Base-by-base conservation (phyloP, 2,329 filamentous ascomycete genomes). In the Arthrocladium fulminans region DNA sequence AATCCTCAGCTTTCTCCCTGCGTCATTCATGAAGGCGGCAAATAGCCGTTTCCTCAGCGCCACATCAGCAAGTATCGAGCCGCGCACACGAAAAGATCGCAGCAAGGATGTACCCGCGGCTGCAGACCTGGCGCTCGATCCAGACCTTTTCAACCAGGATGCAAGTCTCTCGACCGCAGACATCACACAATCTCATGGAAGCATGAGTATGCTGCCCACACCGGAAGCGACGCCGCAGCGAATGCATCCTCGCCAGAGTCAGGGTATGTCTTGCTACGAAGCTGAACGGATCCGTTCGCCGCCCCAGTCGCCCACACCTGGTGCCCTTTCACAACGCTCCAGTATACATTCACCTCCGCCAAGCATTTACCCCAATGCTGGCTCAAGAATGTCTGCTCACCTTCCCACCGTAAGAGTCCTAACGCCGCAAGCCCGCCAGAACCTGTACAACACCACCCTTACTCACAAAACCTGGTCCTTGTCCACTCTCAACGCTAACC, bases 41-140 rank as follows among this genome's bases (percentile, higher is more conserved):
- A 98, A 97, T 66, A 92, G 88, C 37, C 89, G 85, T 51, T 96
- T 97, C 68, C 90, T 98, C 81, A 86, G 82, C 22, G 86, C 88
- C 2, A 95, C 89, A 0, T 94, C 86, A 19, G 49, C 54, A n/a
- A 51, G 53, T 12, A 48, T 55, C 5, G 57, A 59, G 15, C 49
- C 53, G 12, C 56, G 54, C 41, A 52, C 58, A 5, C 29, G 54
- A 17, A 57, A 60, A 40, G 44, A 30, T 9, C 53, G 51, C 24
- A 54, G 51, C 43, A 54, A n/a, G 19, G 32, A 47, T 27, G 13
- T 12, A 7, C n/a, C 12, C 3, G 12, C 27, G 8, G 34, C 20
- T 9, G 9, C 13, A 29, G 44, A 47, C 4, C 32, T 39, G 15
- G 32, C 34, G 8, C 32, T 47, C 3, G 23, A 38, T 27, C 7